Base-by-base conservation (phyloP, 345 rosid species). In the Geranium brycei region DNA sequence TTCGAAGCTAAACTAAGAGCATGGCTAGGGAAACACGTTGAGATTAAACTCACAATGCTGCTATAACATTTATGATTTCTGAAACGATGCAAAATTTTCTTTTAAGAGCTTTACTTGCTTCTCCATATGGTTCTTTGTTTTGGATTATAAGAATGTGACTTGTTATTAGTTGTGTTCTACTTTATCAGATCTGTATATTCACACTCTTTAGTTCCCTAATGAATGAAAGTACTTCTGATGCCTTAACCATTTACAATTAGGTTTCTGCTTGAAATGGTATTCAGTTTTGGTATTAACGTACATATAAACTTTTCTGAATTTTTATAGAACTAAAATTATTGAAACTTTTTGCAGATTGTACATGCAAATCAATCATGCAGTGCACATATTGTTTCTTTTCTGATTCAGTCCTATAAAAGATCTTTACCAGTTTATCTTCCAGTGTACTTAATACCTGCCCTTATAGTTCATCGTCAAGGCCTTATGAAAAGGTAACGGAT, bases 401-500 rank as follows among this genome's bases (percentile, higher is more conserved):
- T 92, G 58, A 51, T 82, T 76, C 75, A 92, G 81, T 93, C 90
- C 61, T 89, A 87, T 73, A 83, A 75, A 78, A 86, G 98, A 78
- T 93, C 98, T 8, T 61, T 92, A 62, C 95, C 93, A 5, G 93
- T 92, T 7, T 92, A 92, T 75, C 81, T 92, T 63, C 98, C 96
- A 55, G 98, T 92, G 17, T 92, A 92, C 81, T 73, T 92, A 65
- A 62, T 92, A 66, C 95, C 98, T 56, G 96, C 98, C 28, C 68
- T 92, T 55, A 86, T 92, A 69, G 93, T 92, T 68, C 98, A 92
- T 82, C 96, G 98, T 23, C 78, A 82, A 72, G 95, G 79, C 66
- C 95, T 92, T 61, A 61, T 72, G 51, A 79, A 86, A 83, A 86
- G 91, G 98, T 92, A 79, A 62, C 10, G 14, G 12, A 4, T 32